phyloP scores from a whole-genome alignment of 148 eudicot genomes.

The Rhododendron simsii region DNA sequence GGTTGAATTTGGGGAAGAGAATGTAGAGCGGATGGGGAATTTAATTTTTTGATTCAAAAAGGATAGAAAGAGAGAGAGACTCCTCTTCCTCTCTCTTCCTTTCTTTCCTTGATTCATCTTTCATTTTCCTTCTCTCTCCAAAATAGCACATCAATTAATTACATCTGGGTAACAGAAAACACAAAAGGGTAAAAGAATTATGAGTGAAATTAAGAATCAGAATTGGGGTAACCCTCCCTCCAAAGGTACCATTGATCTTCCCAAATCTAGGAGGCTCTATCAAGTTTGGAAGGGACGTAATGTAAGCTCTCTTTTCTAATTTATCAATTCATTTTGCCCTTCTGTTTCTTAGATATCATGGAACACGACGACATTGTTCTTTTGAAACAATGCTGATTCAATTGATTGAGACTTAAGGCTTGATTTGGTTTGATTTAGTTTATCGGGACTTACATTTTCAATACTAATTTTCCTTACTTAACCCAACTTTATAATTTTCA shows the following conservation, averaged over 20 bases:
- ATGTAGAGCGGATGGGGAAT: slow-evolving; percentile 31
- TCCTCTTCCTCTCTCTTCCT: slow-evolving; percentile 9
- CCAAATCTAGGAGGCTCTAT: slow-evolving; percentile 53
- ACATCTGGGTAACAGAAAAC: neutral
- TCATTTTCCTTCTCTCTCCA: neutral
- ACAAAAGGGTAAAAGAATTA: neutral
- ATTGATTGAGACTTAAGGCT: neutral
- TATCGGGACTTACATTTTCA: neutral
- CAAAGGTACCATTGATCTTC: slow-evolving; percentile 18
- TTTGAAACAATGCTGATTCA: neutral
- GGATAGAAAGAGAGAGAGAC: neutral
- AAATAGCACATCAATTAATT: neutral
- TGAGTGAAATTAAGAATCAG: slow-evolving; percentile 16
- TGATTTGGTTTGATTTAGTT: neutral
- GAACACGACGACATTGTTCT: neutral
- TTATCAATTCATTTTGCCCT: neutral
- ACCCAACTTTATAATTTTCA: neutral
- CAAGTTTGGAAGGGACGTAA: slow-evolving; percentile 85
- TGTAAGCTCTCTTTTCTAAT: slow-evolving; percentile 30
- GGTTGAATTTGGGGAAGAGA: neutral
- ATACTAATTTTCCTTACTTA: neutral
- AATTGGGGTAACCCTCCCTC: slow-evolving; percentile 24
- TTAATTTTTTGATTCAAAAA: slow-evolving; percentile 19
- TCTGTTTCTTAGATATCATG: neutral
- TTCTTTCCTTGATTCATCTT: slow-evolving; percentile 21